Evolutionary conservation across 2,329 filamentous ascomycete genomes (phyloP), one percentile per base, ranked within the genome.

Genomic region (Chrysosporium queenslandicum): DNA sequence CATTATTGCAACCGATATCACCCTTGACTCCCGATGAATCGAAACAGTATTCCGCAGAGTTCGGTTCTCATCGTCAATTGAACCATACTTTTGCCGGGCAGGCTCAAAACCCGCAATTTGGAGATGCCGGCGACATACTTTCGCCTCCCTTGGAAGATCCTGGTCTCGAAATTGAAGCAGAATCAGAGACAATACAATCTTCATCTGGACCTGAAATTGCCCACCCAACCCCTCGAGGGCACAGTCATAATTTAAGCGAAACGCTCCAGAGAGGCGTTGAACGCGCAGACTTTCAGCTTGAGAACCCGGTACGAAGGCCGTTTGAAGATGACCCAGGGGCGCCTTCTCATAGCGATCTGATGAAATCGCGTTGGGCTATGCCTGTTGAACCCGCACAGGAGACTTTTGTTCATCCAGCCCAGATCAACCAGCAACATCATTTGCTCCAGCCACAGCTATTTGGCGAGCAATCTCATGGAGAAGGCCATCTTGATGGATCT

Each of bases 241-340:
- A 82, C 66, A 76, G 76, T 52, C 85, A 90, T 60, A 89, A 89
- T 59, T 76, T 87, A 37, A 89, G 84, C 61, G 78, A 83, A 57
- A 87, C 81, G 42, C 76, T 94, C 21, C 88, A 95, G 65, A 84
- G 83, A 56, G 88, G 92, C 59, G 84, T 94, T 52, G 85, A 92
- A 46, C 86, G 90, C 62, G 84, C 86, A 3, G 87, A 94, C 61
- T 91, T 92, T 63, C 87, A 91, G 60, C 69, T 92, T 56, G 86
- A 90, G 64, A 82, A 89, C 64, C 82, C 87, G 55, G 81, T 90
- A 56, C 82, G 87, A 48, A 82, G 85, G 50, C 84, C 91, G 61
- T 74, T 91, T 46, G 85, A 90, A 55, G 84, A 89, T 59, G 83
- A 86, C 52, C 85, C 87, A 58, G 30, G 8, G 7, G 56, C 60